Evolutionary conservation across 1,284 basidiomycete genomes (phyloP).

Genomic region (Apiotrichum domesticum): DNA sequence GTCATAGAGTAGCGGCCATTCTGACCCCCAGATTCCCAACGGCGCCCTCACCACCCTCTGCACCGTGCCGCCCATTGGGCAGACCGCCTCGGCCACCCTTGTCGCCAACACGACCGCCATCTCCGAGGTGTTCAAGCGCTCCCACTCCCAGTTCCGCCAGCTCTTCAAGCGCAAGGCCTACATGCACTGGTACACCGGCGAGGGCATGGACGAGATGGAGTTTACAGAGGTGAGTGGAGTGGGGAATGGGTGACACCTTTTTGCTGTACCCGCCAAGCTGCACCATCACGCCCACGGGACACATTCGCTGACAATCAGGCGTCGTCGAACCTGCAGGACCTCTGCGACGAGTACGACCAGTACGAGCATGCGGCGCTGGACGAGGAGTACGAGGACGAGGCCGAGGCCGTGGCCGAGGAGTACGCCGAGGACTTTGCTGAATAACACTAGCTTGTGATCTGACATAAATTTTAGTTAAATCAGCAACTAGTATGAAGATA

Average conservation of each 20-base stretch:
- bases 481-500: too few relatives aligned
- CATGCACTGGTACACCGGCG: conserved; percentile 82
- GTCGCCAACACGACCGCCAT: conserved; percentile 80
- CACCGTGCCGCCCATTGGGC: conserved; percentile 74
- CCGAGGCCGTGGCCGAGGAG: conserved; percentile 15
- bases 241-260: too few relatives aligned
- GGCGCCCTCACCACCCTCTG: conserved; percentile 54
- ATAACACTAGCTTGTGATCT: conserved; percentile 1
- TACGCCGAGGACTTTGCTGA: conserved; percentile 16
- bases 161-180: conserved; percentile 91
- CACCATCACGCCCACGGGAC: too few relatives aligned
- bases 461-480: neutral
- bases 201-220: conserved; percentile 89
- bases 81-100: conserved; percentile 68
- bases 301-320: neutral
- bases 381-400: conserved; percentile 28
- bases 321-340: conserved; percentile 40
- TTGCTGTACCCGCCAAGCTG: too few relatives aligned
- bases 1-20: neutral
- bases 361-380: conserved; percentile 26
- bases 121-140: conserved; percentile 76
- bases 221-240: conserved; percentile 59
- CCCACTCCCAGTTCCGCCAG: conserved; percentile 62
- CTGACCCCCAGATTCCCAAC: conserved; percentile 30
- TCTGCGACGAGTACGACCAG: conserved; percentile 43